These are phyloP conservation scores for Teratosphaeria destructans DNA, from an alignment of 2,329 filamentous ascomycete species.

Conservation along the genomic window DNA sequence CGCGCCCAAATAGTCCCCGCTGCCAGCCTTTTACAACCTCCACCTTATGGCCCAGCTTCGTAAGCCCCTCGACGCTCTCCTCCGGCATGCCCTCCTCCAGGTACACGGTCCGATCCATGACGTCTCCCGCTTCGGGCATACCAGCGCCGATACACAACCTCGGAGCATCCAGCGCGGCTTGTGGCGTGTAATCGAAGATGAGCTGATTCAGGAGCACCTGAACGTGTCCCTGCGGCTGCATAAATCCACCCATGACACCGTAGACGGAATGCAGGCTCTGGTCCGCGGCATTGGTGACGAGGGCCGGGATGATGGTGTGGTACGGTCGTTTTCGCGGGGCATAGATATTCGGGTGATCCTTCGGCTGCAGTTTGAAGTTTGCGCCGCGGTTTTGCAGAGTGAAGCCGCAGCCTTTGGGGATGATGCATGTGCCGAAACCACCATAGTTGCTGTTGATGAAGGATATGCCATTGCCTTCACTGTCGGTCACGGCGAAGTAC, in stretches of 20 bases:
- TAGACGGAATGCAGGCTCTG: conserved; percentile 72
- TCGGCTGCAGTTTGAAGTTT: conserved; percentile 62
- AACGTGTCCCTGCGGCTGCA: conserved; percentile 95
- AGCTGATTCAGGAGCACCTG: conserved; percentile 87
- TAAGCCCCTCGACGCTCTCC: conserved; percentile 57
- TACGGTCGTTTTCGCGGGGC: conserved; percentile 82
- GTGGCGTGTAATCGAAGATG: conserved; percentile 68
- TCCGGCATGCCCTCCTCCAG: conserved; percentile 73
- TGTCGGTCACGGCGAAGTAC: conserved; percentile 80
- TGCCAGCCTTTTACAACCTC: conserved; percentile 54
- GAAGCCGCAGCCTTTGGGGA: conserved; percentile 80
- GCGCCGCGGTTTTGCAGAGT: conserved; percentile 87
- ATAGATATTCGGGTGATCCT: conserved; percentile 66
- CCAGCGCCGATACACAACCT: conserved; percentile 77
- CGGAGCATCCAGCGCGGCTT: conserved; percentile 82
- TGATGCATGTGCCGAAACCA: conserved; percentile 78
- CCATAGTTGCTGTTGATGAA: conserved; percentile 96
- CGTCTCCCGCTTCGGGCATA: conserved; percentile 50
- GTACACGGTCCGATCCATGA: conserved; percentile 55
- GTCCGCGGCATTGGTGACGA: conserved; percentile 70
- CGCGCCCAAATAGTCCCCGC: conserved; percentile 2
- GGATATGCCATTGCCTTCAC: conserved; percentile 75
- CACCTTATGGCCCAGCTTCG: conserved; percentile 61
- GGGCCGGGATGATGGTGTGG: conserved; percentile 92
- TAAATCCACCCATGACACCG: conserved; percentile 96